Base-by-base conservation (phyloP, 2,329 filamentous ascomycete species). In the Fusarium anthophilum region DNA sequence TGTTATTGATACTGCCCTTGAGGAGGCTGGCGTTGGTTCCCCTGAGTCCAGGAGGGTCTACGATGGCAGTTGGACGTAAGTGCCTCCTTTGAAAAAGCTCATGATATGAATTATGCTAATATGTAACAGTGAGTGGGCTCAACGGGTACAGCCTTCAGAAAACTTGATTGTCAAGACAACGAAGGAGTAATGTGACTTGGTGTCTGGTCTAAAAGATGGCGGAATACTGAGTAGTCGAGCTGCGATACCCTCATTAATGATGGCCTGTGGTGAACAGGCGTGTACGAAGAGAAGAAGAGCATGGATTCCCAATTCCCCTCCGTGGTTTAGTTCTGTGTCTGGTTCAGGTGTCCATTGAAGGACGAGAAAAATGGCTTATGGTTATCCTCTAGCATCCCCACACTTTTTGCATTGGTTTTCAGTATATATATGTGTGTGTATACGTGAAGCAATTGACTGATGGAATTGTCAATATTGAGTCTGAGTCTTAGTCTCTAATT, bases 51-150 rank as follows among this genome's bases (percentile, higher is more conserved):
- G 94, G 75, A 91, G 89, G 80, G 87, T 99, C 28, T 99, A 99
- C 79, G 96, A 99, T 82, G 96, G 96, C 54, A 98, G 95, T 83
- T 99, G 96, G 96, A 98, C 96, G 89, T 97, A 87, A 91, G 93
- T 92, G 15, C 17, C 63, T 30, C 44, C 20, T 38, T n/a, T 26
- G 30, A 18, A 61, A 43, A 43, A 56, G n/a, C 44, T 39, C 32
- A 63, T 53, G 39, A 64, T 48, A 22, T 55, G 39, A 13, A 39
- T 20, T 38, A 47, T 61, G 58, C 50, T 69, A 69, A 72, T 80
- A 84, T 79, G 38, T 65, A 22, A 68, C 64, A 91, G 90, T 30
- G 90, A 91, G 83, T 93, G 91, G 90, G 91, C 91, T 43, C 91
- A 92, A 78, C 85, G 91, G 63, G 90, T 91, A 45, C 86, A 86